Conservation (phyloP, 2,329 filamentous ascomycete species). For the Hypoxylon sp. region DNA sequence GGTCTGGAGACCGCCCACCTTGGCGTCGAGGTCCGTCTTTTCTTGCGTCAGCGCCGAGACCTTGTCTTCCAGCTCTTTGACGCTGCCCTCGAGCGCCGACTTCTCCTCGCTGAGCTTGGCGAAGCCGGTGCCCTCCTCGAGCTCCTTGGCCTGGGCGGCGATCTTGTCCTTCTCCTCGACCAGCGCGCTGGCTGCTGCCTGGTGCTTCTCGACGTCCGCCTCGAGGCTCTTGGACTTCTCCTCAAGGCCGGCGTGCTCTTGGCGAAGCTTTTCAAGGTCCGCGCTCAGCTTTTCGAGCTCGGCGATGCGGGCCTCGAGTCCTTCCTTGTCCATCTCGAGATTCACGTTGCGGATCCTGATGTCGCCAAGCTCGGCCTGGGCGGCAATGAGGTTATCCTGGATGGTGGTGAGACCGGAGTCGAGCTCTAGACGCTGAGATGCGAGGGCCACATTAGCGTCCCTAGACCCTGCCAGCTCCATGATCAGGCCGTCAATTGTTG, state of each 20-base stretch:
- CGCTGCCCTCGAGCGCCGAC: constrained; percentile 30
- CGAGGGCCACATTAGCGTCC: constrained; percentile 49
- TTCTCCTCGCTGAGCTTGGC: constrained; percentile 44
- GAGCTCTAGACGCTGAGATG: constrained; percentile 42
- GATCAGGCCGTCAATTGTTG: constrained; percentile 43
- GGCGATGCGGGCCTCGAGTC: constrained; percentile 41
- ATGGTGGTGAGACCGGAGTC: constrained; percentile 40
- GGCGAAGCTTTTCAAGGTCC: constrained; percentile 46
- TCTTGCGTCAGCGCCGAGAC: constrained; percentile 34
- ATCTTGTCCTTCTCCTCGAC: constrained; percentile 43
- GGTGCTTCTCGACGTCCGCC: constrained; percentile 45
- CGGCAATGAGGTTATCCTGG: constrained; percentile 40
- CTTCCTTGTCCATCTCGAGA: constrained; percentile 45
- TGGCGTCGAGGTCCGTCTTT: constrained; percentile 44
- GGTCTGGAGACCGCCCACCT: constrained; percentile 37
- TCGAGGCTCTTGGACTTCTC: constrained; percentile 43
- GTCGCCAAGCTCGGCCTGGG: constrained; percentile 42
- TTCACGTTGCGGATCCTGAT: constrained; percentile 41
- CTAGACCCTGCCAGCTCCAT: constrained; percentile 47
- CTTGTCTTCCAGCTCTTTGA: constrained; percentile 38
- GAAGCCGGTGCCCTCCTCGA: constrained; percentile 42
- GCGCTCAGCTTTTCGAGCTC: constrained; percentile 43
- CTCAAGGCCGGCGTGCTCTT: constrained; percentile 45
- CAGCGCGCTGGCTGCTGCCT: constrained; percentile 38
- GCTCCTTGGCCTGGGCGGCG: constrained; percentile 41